These are phyloP conservation scores for Fonsecaea multimorphosa DNA, from an alignment of 2,329 filamentous ascomycete species.

Conservation along the genomic window DNA sequence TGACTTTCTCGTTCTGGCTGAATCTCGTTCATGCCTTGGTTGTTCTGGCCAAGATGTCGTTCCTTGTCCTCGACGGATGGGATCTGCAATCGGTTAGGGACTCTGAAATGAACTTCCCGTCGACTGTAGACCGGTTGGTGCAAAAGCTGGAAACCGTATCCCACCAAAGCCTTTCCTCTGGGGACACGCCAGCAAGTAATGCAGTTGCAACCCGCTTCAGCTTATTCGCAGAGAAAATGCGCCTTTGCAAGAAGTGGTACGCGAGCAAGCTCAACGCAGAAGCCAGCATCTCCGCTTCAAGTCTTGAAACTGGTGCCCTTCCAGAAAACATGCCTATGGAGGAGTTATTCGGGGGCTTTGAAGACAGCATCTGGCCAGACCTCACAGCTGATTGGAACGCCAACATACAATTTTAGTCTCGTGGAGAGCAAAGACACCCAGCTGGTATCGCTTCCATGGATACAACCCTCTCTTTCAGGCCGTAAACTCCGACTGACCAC, in stretches of 20 bases:
- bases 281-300: background rate
- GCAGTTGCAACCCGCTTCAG: slow-evolving; percentile 21
- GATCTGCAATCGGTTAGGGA: slow-evolving; percentile 40
- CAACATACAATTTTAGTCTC: slow-evolving; percentile 17
- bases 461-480: background rate
- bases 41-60: slow-evolving; percentile 40
- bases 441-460: background rate
- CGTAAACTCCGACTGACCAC: background rate
- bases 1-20: slow-evolving; percentile 55
- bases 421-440: background rate
- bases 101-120: slow-evolving; percentile 36
- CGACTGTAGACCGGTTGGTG: slow-evolving; percentile 30
- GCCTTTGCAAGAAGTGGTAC: slow-evolving; percentile 32
- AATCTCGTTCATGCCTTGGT: slow-evolving; percentile 56
- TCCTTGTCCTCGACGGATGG: slow-evolving; percentile 41
- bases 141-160: slow-evolving; percentile 35
- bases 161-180: background rate
- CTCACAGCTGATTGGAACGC: slow-evolving; percentile 25
- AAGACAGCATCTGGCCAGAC: slow-evolving; percentile 30
- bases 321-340: slow-evolving; percentile 6
- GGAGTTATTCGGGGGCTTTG: slow-evolving; percentile 21
- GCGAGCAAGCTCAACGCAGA: slow-evolving; percentile 32
- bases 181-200: background rate
- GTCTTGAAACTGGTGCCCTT: background rate
- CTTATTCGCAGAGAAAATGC: slow-evolving; percentile 24